Evolutionary conservation across 1,284 basidiomycete species (phyloP), one percentile per base, ranked within the genome.

Genomic region (Cystobasidiaceae sp.): DNA sequence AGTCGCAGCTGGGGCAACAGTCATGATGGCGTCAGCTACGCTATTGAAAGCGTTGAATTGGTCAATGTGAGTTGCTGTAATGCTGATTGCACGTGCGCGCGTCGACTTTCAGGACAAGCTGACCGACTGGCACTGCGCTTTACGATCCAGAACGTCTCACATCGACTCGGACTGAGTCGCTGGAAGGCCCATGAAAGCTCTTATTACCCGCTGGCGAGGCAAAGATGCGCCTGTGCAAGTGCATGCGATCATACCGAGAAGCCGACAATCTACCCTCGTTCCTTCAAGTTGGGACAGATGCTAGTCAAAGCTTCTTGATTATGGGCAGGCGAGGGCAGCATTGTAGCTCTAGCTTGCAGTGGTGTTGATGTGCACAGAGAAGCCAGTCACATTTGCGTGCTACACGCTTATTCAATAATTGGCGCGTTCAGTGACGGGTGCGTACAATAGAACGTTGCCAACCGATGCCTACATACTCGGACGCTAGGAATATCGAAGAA

Each of bases 1-100:
- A 80, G 79, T 39, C 72, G 82, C 23, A 77, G 75, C 8, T 83
- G 82, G 82, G 82, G 82, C 11, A 83, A 82, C 69, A 79, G 80
- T 28, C 82, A 83, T 73, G 82, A 83, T 68, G 82, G 82, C 2
- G 77, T 79, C 5, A 81, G 79, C 68, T 75, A 83, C 25, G 78
- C 80, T 4, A 78, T 83, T 8, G 80, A 83, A 67, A 71, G 71
- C 4, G 79, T 82, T 3, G 75, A 79, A 58, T 71, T 80, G 2
- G 68, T 79, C n/a, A 71, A 74, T 62, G 79, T 80, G 61, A 71
- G 78, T 75, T 11, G 45, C 6, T 41, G 4, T 25, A 13, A 21
- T 6, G 28, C 52, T 8, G 2, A 30, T 57, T 9, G 23, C 23
- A 3, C 23, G 15, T 21, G 8, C 11, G 30, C 17, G 43, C 21